A percentile compares a stretch with the other conserved stretches of the same genome.
Evolutionary conservation across 192 early-diverging fungal genomes (phyloP).

Genomic region (Oehlia diaphana): DNA sequence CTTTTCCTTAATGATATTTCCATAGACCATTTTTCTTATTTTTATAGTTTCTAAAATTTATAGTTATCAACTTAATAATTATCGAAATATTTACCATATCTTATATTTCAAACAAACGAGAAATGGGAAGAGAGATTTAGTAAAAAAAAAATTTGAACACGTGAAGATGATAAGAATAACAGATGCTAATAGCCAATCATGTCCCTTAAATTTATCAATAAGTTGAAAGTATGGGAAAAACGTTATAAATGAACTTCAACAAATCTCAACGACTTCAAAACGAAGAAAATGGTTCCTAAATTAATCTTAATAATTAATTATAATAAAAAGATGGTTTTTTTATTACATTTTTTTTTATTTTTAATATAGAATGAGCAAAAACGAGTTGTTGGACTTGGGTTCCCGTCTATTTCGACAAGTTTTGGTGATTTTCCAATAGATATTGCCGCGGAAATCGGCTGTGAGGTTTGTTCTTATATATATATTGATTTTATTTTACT

Average conservation of each 20-base stretch:
- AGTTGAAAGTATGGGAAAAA: too few species aligned
- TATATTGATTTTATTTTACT: not conserved
- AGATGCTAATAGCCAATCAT: too few species aligned
- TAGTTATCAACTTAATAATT: not conserved
- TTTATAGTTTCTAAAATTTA: not conserved
- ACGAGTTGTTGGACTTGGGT: not conserved
- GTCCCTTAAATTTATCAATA: too few species aligned
- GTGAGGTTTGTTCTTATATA: not conserved
- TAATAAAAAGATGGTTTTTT: too few species aligned
- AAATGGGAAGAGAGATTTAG: not conserved
- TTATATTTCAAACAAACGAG: not conserved
- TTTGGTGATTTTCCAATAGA: slow-evolving; percentile 12
- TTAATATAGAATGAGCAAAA: not conserved
- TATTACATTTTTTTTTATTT: too few species aligned
- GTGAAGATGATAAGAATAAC: too few species aligned
- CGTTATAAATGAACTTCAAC: too few species aligned
- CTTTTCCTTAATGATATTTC: not conserved
- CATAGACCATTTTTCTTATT: not conserved
- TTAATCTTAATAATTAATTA: too few species aligned
- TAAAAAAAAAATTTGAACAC: not conserved
- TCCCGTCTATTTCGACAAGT: slow-evolving; percentile 9
- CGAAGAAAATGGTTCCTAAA: too few species aligned
- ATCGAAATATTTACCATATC: not conserved
- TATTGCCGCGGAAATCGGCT: not conserved
- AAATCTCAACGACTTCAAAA: too few species aligned